A percentile compares a stretch with the other conserved stretches of the same genome.
These are phyloP conservation scores for Wickerhamomyces queroliae DNA, from an alignment of 805 yeast genomes.

Conservation along the genomic window DNA sequence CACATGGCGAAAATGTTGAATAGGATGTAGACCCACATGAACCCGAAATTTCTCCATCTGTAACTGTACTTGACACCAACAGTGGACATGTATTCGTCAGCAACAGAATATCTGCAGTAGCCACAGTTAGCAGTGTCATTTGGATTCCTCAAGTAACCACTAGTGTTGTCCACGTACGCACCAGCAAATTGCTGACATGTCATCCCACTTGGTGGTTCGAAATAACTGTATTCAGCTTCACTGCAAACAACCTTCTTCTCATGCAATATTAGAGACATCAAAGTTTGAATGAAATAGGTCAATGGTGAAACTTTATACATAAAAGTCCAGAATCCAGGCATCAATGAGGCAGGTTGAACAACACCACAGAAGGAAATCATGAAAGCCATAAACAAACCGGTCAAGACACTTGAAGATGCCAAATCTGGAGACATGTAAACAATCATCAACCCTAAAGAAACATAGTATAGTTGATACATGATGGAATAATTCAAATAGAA, in stretches of 20 bases:
- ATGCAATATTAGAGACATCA: slow-evolving; percentile 42
- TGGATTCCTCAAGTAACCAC: slow-evolving; percentile 53
- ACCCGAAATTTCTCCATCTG: slow-evolving; percentile 63
- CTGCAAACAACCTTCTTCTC: slow-evolving; percentile 45
- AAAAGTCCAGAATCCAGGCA: slow-evolving; percentile 73
- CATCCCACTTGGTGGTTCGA: slow-evolving; percentile 46
- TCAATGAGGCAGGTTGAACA: slow-evolving; percentile 27
- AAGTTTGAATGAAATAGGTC: slow-evolving; percentile 49
- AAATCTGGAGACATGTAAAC: slow-evolving; percentile 58
- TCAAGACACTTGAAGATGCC: slow-evolving; percentile 58
- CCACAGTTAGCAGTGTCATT: slow-evolving; percentile 34
- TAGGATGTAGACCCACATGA: slow-evolving; percentile 36
- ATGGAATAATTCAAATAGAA: slow-evolving; percentile 37
- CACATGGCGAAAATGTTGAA: slow-evolving; percentile 37
- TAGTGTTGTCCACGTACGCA: slow-evolving; percentile 32
- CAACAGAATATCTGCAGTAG: slow-evolving; percentile 33
- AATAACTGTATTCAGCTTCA: slow-evolving; percentile 38
- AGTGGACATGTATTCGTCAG: slow-evolving; percentile 30
- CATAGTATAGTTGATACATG: slow-evolving; percentile 35
- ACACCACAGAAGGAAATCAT: slow-evolving; percentile 28
- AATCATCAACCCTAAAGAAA: slow-evolving; percentile 42
- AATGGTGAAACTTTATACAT: slow-evolving; percentile 62
- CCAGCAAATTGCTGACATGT: slow-evolving; percentile 54
- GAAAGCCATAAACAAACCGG: slow-evolving; percentile 31
- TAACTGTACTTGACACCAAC: slow-evolving; percentile 28